Conservation (phyloP, 2,329 filamentous ascomycete species). For the Blumeria graminis region DNA sequence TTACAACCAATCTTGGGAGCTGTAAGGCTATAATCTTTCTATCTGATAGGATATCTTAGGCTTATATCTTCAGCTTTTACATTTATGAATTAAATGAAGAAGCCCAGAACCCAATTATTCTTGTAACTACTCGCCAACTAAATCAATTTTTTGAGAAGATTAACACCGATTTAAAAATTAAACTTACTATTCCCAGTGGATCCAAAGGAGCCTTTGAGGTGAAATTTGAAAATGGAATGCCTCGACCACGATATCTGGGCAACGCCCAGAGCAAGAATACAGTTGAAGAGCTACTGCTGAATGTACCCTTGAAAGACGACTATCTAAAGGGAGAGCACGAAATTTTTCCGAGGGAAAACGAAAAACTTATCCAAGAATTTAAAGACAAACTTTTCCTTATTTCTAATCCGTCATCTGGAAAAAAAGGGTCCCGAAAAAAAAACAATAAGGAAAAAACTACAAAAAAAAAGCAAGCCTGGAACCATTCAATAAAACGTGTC, state of each 20-base stretch:
- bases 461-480: conserved; percentile 23
- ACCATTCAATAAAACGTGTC: conserved; percentile 32
- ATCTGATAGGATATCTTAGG: background rate
- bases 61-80: conserved; percentile 32
- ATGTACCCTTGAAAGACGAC: conserved; percentile 14
- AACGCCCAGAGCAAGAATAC: conserved; percentile 22
- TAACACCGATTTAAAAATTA: conserved; percentile 30
- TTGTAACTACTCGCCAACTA: conserved; percentile 45
- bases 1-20: conserved; percentile 41
- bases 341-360: conserved; percentile 13
- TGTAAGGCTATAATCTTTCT: conserved; percentile 29
- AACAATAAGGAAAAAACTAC: conserved; percentile 25
- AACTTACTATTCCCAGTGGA: conserved; percentile 30
- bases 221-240: conserved; percentile 34
- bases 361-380: conserved; percentile 22
- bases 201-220: conserved; percentile 31
- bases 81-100: conserved; percentile 20
- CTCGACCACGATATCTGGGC: conserved; percentile 44
- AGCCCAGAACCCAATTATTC: conserved; percentile 29
- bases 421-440: conserved; percentile 21
- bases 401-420: conserved; percentile 21
- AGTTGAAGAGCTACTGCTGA: conserved; percentile 7
- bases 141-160: conserved; percentile 37
- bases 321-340: conserved; percentile 12
- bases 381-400: conserved; percentile 27